Base-by-base conservation (phyloP, 2,329 filamentous ascomycete species). In the Fusarium kyushuense region DNA sequence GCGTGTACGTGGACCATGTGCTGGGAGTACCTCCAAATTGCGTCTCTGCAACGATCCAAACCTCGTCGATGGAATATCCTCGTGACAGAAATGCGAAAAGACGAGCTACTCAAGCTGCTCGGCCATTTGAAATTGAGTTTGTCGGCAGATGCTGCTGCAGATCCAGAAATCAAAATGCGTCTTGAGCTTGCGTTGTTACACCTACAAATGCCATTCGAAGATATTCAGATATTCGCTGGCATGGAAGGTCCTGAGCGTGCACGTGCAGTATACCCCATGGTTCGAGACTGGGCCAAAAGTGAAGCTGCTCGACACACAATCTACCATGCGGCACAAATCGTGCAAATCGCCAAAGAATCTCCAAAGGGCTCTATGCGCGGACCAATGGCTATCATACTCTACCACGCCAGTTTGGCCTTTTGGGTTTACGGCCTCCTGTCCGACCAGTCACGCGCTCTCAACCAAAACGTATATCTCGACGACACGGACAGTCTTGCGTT, bases 171-270 rank as follows among this genome's bases (percentile, higher is more conserved):
- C 1, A 65, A 69, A 3, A 72, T 82, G 32, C 58, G 77, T 0
- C 72, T 77, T 1, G 77, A 82, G 41, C 69, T 76, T 3, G 71
- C 76, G 5, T 72, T 76, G 0, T 72, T 82, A 35, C 77, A 80
- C 9, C 70, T 83, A 1, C 73, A 82, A 32, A 78, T 80, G 56
- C 80, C 81, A 0, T 75, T 83, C 1, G 81, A 82, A 29, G 78
- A 80, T 7, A 73, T 83, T 0, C 80, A 83, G 13, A 74, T 80
- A 2, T 80, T 82, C 23, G 80, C 80, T 1, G 81, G 81, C 5
- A 81, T 81, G 46, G 77, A 80, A 21, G 80, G 80, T 6, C 75
- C 77, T 13, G 76, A 80, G 23, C 79, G 79, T 48, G 79, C 80
- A 4, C 74, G 76, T 0, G 68, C 72, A 10, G 75, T 78, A 0